These are phyloP conservation scores for Steccherinum ochraceum DNA, from an alignment of 768 basidiomycete genomes.

Conservation along the genomic window DNA sequence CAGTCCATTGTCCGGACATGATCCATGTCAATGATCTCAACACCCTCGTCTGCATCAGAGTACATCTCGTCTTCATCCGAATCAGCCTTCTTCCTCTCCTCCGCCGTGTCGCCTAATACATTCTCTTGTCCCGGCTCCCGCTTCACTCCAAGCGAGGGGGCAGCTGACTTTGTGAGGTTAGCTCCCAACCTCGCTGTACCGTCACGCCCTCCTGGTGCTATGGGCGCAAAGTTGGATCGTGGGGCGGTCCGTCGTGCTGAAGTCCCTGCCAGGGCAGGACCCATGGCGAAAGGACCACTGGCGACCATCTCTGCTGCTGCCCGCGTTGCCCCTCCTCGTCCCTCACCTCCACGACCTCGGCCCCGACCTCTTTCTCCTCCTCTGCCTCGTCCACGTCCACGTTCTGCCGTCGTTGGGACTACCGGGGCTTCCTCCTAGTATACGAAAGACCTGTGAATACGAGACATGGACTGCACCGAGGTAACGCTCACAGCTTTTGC, in stretches of 20 bases:
- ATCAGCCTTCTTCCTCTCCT: conserved; percentile 23
- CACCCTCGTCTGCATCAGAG: conserved; percentile 84
- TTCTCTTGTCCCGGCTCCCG: conserved; percentile 23
- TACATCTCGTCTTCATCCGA: conserved; percentile 63
- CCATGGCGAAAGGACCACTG: conserved; percentile 85
- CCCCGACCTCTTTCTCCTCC: conserved; percentile 19
- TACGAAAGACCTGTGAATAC: not conserved
- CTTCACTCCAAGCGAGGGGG: conserved; percentile 38
- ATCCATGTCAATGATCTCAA: conserved; percentile 83
- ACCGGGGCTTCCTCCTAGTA: conserved; percentile 13
- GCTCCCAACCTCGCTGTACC: conserved; percentile 37
- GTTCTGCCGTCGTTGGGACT: conserved; percentile 22
- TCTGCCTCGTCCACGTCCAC: conserved; percentile 41
- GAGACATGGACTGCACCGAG: not conserved
- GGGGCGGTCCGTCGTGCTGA: conserved; percentile 45
- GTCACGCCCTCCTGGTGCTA: conserved; percentile 32
- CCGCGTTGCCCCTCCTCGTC: conserved; percentile 40
- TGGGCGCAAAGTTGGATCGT: conserved; percentile 51
- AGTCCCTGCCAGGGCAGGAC: conserved; percentile 63
- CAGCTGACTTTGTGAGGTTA: conserved; percentile 42
- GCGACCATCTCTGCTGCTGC: conserved; percentile 72
- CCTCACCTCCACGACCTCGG: conserved; percentile 40
- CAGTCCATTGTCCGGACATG: conserved; percentile 74
- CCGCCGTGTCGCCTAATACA: conserved; percentile 4
- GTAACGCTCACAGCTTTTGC: conserved; percentile 54